A percentile compares a stretch with the other conserved stretches of the same genome.
phyloP scores from a whole-genome alignment of 352 stramenopile genomes.

The Phytophthora fragariae region DNA sequence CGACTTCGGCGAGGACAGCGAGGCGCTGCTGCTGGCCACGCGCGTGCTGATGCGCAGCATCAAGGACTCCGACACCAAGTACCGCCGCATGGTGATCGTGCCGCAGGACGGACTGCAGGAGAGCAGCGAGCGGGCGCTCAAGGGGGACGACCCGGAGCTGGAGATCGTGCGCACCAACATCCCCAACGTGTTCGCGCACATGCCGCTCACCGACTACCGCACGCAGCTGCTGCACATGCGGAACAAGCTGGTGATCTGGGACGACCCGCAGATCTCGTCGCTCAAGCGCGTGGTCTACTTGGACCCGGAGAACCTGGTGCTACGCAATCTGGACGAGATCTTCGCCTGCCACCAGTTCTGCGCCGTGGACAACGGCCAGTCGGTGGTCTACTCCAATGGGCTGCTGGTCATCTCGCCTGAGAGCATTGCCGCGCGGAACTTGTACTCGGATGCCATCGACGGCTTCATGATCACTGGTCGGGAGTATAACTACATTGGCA shows the following conservation, averaged over 20 bases:
- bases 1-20: conserved; percentile 68
- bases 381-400: conserved; percentile 85
- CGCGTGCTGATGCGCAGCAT: conserved; percentile 77
- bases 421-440: conserved; percentile 68
- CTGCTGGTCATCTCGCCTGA: conserved; percentile 80
- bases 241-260: conserved; percentile 86
- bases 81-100: conserved; percentile 75
- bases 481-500: conserved; percentile 85
- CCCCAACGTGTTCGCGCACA: conserved; percentile 75
- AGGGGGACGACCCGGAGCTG: conserved; percentile 62
- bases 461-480: conserved; percentile 86
- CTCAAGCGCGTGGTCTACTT: conserved; percentile 81
- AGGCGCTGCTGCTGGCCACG: conserved; percentile 65
- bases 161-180: conserved; percentile 73
- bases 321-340: conserved; percentile 86
- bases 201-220: conserved; percentile 63
- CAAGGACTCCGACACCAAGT: conserved; percentile 71
- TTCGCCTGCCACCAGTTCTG: conserved; percentile 84
- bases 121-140: conserved; percentile 48
- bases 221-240: conserved; percentile 85
- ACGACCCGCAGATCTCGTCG: conserved; percentile 68
- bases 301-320: conserved; percentile 81
- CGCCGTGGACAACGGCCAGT: conserved; percentile 84
- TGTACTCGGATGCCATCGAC: conserved; percentile 87
- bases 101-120: conserved; percentile 65